These are phyloP conservation scores for Agaricus subrufescens DNA, from an alignment of 768 basidiomycete species.

Conservation along the genomic window DNA sequence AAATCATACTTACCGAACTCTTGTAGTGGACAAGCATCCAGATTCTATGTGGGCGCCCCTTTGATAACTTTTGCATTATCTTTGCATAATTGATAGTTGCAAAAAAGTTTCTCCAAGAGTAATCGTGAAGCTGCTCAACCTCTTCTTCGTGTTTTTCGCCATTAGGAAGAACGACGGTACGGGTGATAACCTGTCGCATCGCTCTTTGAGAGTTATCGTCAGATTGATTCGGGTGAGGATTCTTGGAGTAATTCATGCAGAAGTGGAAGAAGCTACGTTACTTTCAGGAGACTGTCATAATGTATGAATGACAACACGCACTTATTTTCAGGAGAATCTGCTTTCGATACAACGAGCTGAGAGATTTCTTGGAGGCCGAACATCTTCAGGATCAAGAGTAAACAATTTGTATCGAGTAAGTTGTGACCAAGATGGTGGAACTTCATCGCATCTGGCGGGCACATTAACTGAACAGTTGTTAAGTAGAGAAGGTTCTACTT, in stretches of 20 bases:
- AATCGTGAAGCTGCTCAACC: conserved; percentile 88
- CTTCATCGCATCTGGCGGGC: conserved; percentile 83
- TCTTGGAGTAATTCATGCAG: conserved; percentile 77
- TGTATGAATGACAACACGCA: conserved; percentile 22
- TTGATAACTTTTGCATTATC: conserved; percentile 96
- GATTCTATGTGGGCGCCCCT: conserved; percentile 90
- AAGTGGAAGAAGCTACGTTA: conserved; percentile 90
- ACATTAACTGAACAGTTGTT: neutral
- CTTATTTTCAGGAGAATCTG: conserved; percentile 87
- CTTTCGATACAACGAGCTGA: conserved; percentile 77
- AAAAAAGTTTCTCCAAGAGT: conserved; percentile 98
- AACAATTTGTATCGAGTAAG: conserved; percentile 90
- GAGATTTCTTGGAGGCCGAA: conserved; percentile 95
- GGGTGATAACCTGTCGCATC: conserved; percentile 54
- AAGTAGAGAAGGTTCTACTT: conserved; percentile 26
- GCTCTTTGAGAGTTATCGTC: conserved; percentile 65
- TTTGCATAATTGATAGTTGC: conserved; percentile 95
- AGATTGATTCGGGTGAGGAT: conserved; percentile 50
- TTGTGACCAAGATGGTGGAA: conserved; percentile 97
- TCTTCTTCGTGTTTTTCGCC: conserved; percentile 81
- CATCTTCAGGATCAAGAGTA: conserved; percentile 93
- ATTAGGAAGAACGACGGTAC: conserved; percentile 58
- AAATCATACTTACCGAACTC: conserved; percentile 67
- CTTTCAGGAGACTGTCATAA: neutral
- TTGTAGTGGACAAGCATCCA: conserved; percentile 98